A percentile compares a stretch with the other conserved stretches of the same genome.
These are phyloP conservation scores for Verticillium albo-atrum DNA, from an alignment of 2,329 filamentous ascomycete species.

Conservation along the genomic window DNA sequence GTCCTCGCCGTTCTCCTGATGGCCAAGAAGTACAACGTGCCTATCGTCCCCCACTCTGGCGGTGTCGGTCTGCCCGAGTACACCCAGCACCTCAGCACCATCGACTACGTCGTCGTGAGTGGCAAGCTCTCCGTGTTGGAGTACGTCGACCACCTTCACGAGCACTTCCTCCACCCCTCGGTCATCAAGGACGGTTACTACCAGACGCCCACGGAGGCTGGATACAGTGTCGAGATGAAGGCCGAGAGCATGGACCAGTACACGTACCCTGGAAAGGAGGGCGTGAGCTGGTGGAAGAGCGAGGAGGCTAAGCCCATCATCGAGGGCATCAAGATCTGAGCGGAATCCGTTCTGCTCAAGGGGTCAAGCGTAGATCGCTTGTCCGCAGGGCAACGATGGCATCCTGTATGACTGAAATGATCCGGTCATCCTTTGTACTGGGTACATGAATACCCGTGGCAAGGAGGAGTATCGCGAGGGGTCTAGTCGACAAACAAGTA, in stretches of 20 bases:
- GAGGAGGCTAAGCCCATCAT: conserved; percentile 74
- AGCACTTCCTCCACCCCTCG: conserved; percentile 83
- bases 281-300: conserved; percentile 80
- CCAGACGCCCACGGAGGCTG: conserved; percentile 75
- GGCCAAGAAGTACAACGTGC: conserved; percentile 72
- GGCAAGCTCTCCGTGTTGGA: conserved; percentile 80
- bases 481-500: conserved; percentile 11
- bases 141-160: conserved; percentile 90
- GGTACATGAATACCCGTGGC: not conserved
- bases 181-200: conserved; percentile 83
- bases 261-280: conserved; percentile 70
- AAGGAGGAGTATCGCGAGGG: conserved; percentile 2
- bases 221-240: conserved; percentile 95
- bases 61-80: conserved; percentile 91
- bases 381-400: conserved; percentile 27
- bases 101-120: conserved; percentile 85
- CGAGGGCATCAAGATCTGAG: conserved; percentile 53
- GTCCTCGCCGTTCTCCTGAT: conserved; percentile 86
- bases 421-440: conserved; percentile 12
- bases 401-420: conserved; percentile 17
- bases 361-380: conserved; percentile 13
- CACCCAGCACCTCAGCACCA: conserved; percentile 86
- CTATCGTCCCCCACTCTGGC: conserved; percentile 84
- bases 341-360: not conserved
- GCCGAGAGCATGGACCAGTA: conserved; percentile 77